Evolutionary conservation across 2,329 filamentous ascomycete species (phyloP), one percentile per base, ranked within the genome.

Genomic region (Arachnopeziza araneosa): DNA sequence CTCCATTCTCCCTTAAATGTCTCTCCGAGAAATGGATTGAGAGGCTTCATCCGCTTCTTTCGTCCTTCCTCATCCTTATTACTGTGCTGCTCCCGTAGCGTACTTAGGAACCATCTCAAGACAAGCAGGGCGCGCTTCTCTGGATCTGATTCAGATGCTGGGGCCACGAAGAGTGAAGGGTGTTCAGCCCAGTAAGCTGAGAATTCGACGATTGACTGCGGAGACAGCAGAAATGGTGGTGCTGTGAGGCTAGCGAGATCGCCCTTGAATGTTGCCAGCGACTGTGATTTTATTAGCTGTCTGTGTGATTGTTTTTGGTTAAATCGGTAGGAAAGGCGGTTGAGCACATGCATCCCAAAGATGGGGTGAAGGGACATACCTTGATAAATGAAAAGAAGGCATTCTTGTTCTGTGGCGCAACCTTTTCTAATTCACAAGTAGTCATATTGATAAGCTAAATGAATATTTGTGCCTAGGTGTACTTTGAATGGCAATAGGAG

Each of bases 11-110:
- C 95, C 26, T 98, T 76, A 76, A 97, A 98, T 32, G 98, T 83
- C 78, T 99, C 93, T 60, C 93, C 93, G 36, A 99, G 78, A 77
- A 99, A 98, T 0, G 95, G 95, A 73, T 99, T 98, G 61, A 99
- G 78, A 1, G 93, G 93, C 80, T 98, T 99, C 69, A 84, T 78
- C 67, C 96, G 93, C 85, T 98, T 98, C 80, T 97, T 93, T 71
- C 91, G 95, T 54, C 91, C 92, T 65, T 81, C 86, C 68, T 86
- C 78, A 67, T 97, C 93, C 72, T 90, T 96, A 60, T 83, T 81
- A 70, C 80, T 85, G 70, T 87, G 86, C 74, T 96, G 91, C 75
- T 96, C 91, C 78, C 95, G 96, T 56, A 98, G 80, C 2, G 93
- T 96, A 70, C 87, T 93, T 58, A 98, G 78, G 78, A 97, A 98